Evolutionary conservation across 2,329 filamentous ascomycete species (phyloP), one percentile per base, ranked within the genome.

Genomic region (Grosmannia clavigera): DNA sequence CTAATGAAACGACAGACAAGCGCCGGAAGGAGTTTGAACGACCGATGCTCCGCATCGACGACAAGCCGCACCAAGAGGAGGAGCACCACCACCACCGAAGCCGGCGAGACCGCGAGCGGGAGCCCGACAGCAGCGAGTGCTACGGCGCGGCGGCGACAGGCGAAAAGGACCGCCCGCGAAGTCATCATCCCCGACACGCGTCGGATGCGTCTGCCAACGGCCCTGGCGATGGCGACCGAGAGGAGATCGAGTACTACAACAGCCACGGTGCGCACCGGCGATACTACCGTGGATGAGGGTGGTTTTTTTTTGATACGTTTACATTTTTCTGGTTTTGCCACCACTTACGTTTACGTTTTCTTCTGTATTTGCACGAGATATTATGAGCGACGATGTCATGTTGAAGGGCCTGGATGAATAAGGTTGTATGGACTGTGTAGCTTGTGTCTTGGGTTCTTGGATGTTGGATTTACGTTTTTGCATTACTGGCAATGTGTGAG

Each of bases 11-110:
- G 33, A 19, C 53, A 70, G 71, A 72, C n/a, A 70, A 67, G 59
- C 71, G 69, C 38, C 71, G 73, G 57, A 75, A 73, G 58, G 73
- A 77, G 61, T 65, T 68, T 53, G 75, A 74, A 40, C 57, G 59
- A 4, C 46, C 16, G 3, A 16, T 14, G 9, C 46, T 29, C 6
- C 43, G 55, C 11, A 55, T 53, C 12, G 57, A 61, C 9, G 52
- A 52, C 5, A 57, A 63, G 4, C n/a, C 53, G 3, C 58, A 60
- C 5, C 14, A 57, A 33, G 61, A 61, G 35, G 57, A 60, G 5
- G 61, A 63, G 14, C 46, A 43, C 11, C 46, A 48, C 35, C 46
- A 35, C 38, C 54, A 54, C 33, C 55, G 59, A 12, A 55, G 22
- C 40, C 59, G 56, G n/a, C 55, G 59, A 25, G 48, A 58, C 4